Evolutionary conservation across 129 eudicot genomes (phyloP), one percentile per base, ranked within the genome.

Genomic region (Erigeron canadensis): DNA sequence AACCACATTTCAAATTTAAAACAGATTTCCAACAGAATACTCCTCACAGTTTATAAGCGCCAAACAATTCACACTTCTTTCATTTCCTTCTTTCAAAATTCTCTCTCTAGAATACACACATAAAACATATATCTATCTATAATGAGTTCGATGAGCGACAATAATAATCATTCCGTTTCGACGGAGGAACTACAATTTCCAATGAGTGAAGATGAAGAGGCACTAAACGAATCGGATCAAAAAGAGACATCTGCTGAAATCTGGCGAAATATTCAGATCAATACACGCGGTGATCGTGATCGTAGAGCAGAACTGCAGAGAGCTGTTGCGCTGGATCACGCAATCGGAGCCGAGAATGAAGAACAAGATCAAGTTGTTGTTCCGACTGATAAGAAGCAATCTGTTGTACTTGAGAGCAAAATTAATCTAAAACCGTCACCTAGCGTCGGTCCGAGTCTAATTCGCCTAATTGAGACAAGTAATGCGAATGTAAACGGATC

Each of bases 381-480:
- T 63, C 42, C 43, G 72, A 64, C 45, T 50, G 62, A 23, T 65
- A 59, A 54, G 43, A 55, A 64, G 70, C 77, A 46, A 57, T 72
- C 56, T 19, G 38, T 60, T 19, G 54, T 53, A 73, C 10, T 66
- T 43, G 79, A 67, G 40, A 44, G 44, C 41, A 75, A 75, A 66
- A 6, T 50, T 9, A 55, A 42, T 70, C 37, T 82, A 78, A 82
- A 78, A 74, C 77, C 80, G 78, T 69, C 83, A 16, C 80, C 86
- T 60, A 74, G 83, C 68, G 77, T 78, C 13, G 86, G 86, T 44
- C 67, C 62, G 16, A 69, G 72, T 51, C 73, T 82, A 18, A 22
- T 71, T n/a, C 56, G 64, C 12, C 67, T 70, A n/a, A 44, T 67
- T 55, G 82, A 65, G 39, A n/a, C 63, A 28, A 57, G 38, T 21